Conservation (phyloP, 176 grass and related monocot species). For the Eremochloa ophiuroides region DNA sequence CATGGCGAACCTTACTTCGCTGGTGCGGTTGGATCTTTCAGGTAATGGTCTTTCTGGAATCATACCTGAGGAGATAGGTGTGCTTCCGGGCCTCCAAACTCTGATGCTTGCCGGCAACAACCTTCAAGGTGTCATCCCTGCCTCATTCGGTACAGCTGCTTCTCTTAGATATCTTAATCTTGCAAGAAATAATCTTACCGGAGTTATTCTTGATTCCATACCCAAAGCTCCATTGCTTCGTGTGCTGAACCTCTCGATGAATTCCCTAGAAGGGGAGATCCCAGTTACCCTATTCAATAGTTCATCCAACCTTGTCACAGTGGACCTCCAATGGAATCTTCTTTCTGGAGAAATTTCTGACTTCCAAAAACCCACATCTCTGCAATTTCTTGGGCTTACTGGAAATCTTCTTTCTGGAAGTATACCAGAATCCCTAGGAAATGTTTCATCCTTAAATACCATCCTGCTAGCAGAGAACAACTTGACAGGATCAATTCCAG, state of each 20-base stretch:
- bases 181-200: background rate
- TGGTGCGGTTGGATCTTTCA: constrained; percentile 14
- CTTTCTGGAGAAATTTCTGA: background rate
- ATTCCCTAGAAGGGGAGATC: background rate
- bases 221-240: constrained; percentile 8
- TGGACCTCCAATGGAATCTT: background rate
- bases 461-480: constrained; percentile 3
- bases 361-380: background rate
- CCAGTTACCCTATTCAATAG: background rate
- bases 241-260: background rate
- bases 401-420: background rate
- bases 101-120: background rate
- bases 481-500: background rate
- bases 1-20: constrained; percentile 16
- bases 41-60: constrained; percentile 3
- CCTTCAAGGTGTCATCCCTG: constrained; percentile 16
- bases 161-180: background rate
- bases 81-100: background rate
- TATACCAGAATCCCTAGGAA: constrained; percentile 20
- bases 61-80: constrained; percentile 10
- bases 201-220: constrained; percentile 11
- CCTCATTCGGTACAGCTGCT: background rate
- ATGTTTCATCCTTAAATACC: constrained; percentile 21
- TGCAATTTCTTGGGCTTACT: background rate
- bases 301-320: background rate